Evolutionary conservation across 139 green algal species (phyloP).

Genomic region (Haematococcus lacustris): DNA sequence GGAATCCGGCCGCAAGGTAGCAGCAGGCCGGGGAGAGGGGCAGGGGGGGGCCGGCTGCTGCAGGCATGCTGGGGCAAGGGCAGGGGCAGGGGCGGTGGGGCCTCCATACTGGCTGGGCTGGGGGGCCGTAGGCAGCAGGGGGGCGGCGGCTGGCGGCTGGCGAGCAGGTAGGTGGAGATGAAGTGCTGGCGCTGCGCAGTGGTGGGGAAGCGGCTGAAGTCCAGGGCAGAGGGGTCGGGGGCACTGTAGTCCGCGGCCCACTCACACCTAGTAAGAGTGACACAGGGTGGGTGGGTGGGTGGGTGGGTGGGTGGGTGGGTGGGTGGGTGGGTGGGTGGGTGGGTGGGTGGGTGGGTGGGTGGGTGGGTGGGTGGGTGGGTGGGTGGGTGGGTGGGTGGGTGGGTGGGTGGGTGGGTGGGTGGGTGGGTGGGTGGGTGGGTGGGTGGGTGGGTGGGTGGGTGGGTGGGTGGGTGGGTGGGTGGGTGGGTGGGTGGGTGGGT

Average conservation of each 20-base stretch:
- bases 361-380: no score
- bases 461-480: no score
- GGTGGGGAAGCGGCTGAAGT: conserved; percentile 42
- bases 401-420: no score
- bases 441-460: no score
- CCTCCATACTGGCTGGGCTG: neutral
- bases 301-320: no score
- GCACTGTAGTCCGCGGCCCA: conserved; percentile 58
- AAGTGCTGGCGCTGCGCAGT: conserved; percentile 32
- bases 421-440: no score
- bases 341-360: no score
- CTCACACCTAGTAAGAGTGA: conserved; percentile 27
- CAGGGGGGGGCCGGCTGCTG: neutral
- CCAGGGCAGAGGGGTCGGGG: conserved; percentile 24
- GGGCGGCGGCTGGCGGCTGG: neutral
- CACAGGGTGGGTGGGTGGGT: no score
- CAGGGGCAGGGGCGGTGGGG: neutral
- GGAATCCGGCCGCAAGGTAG: neutral
- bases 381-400: no score
- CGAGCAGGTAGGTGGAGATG: conserved; percentile 37
- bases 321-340: no score
- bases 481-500: no score
- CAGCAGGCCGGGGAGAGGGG: neutral
- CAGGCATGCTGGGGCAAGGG: neutral
- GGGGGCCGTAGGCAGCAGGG: neutral